Evolutionary conservation across 495 filamentous ascomycete species (phyloP), one percentile per base, ranked within the genome.

Genomic region (Penicillium bovifimosum): DNA sequence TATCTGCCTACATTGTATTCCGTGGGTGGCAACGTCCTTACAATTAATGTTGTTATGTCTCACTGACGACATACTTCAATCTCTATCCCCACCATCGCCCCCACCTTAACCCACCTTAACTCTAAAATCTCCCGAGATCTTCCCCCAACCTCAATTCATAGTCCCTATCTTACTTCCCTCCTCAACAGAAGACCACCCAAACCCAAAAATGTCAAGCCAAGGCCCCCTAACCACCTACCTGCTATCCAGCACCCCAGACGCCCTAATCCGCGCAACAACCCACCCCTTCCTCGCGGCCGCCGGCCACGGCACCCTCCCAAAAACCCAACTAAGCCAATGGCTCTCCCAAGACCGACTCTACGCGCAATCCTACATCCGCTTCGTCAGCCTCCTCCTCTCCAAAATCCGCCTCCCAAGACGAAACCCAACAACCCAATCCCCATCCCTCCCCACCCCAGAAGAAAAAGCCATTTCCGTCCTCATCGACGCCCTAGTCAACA

Each of bases 261-360:
- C 74, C 50, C 78, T 81, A 61, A 67, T 68, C 14, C 61, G 64
- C 11, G 83, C 86, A 42, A 90, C 86, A 16, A 80, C 81, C 50
- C 75, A 82, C 54, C 78, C 80, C 1, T 91, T 91, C 73, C 82
- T 91, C 48, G 72, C 75, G 20, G 73, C 79, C 47, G 86, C 86
- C 24, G 86, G 86, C 24, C 67, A 73, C 44, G 86, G 86, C 49
- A 77, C 72, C 4, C 73, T 90, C 29, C 65, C 78, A 17, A 78
- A 80, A 39, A 56, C 68, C 1, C 63, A 70, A 0, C 77, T 90
- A 10, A 76, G 79, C 32, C 73, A 79, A 65, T 91, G 86, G 86
- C 79, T 91, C 35, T 77, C 84, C 18, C 86, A 90, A 68, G 87
- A 91, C 70, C 71, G 84, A 8, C 76, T 90, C 46, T 90, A 90